phyloP scores from a whole-genome alignment of 2,329 filamentous ascomycete species.

The Salinomyces thailandicus region DNA sequence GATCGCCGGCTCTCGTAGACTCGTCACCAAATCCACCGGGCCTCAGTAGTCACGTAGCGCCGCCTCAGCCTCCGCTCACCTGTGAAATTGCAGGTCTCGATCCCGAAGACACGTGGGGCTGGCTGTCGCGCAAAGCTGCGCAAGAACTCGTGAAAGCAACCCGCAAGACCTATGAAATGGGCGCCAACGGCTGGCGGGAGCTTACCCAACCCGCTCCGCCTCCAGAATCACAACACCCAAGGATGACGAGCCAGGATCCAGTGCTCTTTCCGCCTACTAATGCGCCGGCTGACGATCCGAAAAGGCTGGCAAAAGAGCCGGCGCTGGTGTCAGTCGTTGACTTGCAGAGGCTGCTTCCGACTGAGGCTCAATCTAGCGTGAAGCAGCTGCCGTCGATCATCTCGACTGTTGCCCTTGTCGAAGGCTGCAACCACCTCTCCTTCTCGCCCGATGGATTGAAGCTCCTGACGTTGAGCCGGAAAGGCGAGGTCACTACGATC shows the following conservation, averaged over 20 bases:
- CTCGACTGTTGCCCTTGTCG: slow-evolving; percentile 58
- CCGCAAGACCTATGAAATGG: slow-evolving; percentile 51
- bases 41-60: slow-evolving; percentile 51
- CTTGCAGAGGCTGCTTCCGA: slow-evolving; percentile 46
- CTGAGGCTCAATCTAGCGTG: slow-evolving; percentile 37
- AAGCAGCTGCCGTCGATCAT: slow-evolving; percentile 48
- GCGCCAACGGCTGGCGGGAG: slow-evolving; percentile 65
- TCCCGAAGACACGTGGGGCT: slow-evolving; percentile 39
- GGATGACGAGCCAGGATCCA: slow-evolving; percentile 8
- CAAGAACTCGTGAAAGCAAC: slow-evolving; percentile 65
- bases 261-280: slow-evolving; percentile 62
- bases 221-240: slow-evolving; percentile 11
- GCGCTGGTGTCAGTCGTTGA: slow-evolving; percentile 68
- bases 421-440: slow-evolving; percentile 71
- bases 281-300: slow-evolving; percentile 46
- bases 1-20: slow-evolving; percentile 45
- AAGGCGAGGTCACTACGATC: slow-evolving; percentile 72
- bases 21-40: slow-evolving; percentile 46
- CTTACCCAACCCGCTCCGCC: slow-evolving; percentile 56
- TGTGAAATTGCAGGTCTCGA: slow-evolving; percentile 63
- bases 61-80: slow-evolving; percentile 56
- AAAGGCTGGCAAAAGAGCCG: slow-evolving; percentile 50
- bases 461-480: slow-evolving; percentile 68
- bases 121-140: slow-evolving; percentile 56
- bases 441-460: slow-evolving; percentile 64